Percentiles rank a stretch among this genome's conserved stretches.
Evolutionary conservation across 2,329 filamentous ascomycete species (phyloP).

Genomic region (Alternaria arborescens): DNA sequence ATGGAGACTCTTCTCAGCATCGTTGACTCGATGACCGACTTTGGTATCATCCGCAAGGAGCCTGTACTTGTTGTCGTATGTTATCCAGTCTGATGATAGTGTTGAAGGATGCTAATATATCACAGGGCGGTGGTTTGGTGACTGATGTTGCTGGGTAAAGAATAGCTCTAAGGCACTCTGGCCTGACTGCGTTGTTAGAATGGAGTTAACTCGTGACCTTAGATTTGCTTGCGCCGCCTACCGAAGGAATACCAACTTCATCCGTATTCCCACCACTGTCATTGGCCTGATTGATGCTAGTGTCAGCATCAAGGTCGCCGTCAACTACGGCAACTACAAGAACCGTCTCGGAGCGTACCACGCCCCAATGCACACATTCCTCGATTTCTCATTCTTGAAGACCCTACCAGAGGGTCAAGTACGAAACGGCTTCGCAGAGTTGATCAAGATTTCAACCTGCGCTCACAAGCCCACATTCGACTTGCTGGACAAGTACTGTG

Average conservation of each 20-base stretch:
- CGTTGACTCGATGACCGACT: conserved; percentile 77
- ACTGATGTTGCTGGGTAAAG: conserved; percentile 70
- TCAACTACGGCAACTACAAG: conserved; percentile 80
- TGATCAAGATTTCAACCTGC: conserved; percentile 79
- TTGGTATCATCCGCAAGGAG: conserved; percentile 72
- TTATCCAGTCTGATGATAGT: conserved; percentile 1
- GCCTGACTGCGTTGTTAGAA: conserved; percentile 43
- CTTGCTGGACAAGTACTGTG: conserved; percentile 73
- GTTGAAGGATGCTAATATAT: conserved; percentile 18
- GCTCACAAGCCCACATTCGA: conserved; percentile 72
- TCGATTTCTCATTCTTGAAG: conserved; percentile 76
- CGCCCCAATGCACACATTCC: conserved; percentile 74
- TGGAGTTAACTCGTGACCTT: conserved; percentile 28
- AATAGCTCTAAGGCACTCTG: conserved; percentile 60
- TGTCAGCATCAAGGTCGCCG: conserved; percentile 79
- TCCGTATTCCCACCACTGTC: conserved; percentile 76
- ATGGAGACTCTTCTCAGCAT: conserved; percentile 74
- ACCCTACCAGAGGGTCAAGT: conserved; percentile 73
- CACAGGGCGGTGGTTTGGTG: conserved; percentile 53
- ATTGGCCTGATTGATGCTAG: conserved; percentile 79
- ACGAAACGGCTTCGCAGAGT: conserved; percentile 76
- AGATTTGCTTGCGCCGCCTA: conserved; percentile 72
- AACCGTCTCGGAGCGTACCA: conserved; percentile 78
- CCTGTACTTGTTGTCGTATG: conserved; percentile 47
- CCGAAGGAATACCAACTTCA: conserved; percentile 76